Evolutionary conservation across 2,329 filamentous ascomycete species (phyloP), one percentile per base, ranked within the genome.

Genomic region (Pseudogymnoascus sp.): DNA sequence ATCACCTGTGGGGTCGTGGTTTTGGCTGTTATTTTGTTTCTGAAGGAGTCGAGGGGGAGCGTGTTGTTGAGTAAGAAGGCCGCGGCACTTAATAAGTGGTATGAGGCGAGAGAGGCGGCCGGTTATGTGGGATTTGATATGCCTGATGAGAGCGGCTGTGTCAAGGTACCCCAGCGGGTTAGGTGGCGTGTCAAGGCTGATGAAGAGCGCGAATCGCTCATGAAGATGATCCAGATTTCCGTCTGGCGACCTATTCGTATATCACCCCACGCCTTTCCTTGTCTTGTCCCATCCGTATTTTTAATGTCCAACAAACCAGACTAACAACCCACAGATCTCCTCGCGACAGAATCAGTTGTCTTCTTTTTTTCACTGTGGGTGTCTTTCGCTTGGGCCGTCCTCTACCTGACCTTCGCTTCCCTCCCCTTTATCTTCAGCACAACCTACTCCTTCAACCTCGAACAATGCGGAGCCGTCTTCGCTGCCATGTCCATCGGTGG

Each of bases 331-430:
- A 37, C 35, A 60, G 31, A 87, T 70, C 81, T 93, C 1, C 83
- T 93, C 15, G 77, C 88, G 67, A 92, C 89, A 0, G 89, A 93
- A 68, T 87, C 89, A 0, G 87, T 91, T 9, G 88, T 93, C 13
- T 91, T 92, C 75, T 91, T 85, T 78, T 97, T 97, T 77, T 91
- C 88, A 0, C 79, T 96, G 0, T 97, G 93, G 93, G 88, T 92
- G 0, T 83, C 90, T 0, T 97, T 97, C 74, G 88, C 88, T 19
- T 97, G 93, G 93, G 91, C 89, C 0, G 83, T 96, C 0, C 82
- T 97, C 0, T 97, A 96, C 74, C 79, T 96, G 17, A 91, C 89
- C 11, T 93, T 96, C 68, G 85, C 85, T 13, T 88, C 90, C 1
- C 84, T 96, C 4, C 90, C 92, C 0, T 81, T 95, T 3, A 86